Evolutionary conservation across 257 asterid species (phyloP).

Genomic region (Solanum clarkiae): DNA sequence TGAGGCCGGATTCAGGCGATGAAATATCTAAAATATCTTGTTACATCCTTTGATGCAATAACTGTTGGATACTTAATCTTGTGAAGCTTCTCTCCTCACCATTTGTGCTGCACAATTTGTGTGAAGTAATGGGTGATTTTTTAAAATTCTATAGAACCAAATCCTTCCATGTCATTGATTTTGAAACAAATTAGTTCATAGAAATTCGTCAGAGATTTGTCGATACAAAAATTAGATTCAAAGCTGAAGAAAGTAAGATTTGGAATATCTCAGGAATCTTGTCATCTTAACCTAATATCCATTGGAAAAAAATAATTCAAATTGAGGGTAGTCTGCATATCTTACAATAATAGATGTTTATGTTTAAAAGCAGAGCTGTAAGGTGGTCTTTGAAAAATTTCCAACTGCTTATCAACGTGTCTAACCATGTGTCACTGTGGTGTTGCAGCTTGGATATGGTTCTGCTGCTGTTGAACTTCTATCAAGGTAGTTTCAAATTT

Average conservation of each 20-base stretch:
- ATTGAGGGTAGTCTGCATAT: neutral
- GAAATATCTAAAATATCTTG: neutral
- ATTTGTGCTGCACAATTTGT: neutral
- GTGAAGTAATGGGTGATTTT: neutral
- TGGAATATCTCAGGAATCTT: neutral
- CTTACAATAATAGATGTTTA: neutral
- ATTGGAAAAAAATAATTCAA: neutral
- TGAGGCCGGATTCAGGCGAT: neutral
- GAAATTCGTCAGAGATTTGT: neutral
- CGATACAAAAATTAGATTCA: neutral
- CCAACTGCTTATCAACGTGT: neutral
- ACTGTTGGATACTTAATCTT: neutral
- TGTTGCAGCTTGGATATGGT: conserved; percentile 81
- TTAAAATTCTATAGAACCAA: neutral
- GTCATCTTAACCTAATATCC: neutral
- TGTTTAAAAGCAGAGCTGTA: neutral
- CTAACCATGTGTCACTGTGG: conserved; percentile 1
- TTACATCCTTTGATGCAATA: neutral
- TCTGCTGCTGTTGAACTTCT: conserved; percentile 79
- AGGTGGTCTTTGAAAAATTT: neutral
- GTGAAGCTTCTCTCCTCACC: neutral
- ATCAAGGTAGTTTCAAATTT: conserved; percentile 36
- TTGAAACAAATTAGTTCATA: neutral
- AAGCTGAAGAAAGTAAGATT: neutral
- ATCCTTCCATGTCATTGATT: neutral